Evolutionary conservation across 805 yeast genomes (phyloP).

Genomic region (Candida oleophila): DNA sequence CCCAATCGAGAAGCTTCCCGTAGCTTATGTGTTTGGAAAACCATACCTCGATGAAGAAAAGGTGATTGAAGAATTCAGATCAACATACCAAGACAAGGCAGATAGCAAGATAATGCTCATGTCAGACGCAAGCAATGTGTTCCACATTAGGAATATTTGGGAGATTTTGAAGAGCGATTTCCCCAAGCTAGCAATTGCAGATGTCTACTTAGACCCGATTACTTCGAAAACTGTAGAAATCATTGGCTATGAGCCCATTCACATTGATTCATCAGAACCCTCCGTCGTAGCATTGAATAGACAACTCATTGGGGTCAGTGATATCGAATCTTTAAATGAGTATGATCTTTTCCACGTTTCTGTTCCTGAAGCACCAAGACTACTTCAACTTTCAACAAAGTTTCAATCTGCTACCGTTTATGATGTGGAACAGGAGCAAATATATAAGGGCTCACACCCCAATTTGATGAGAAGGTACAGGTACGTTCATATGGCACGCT

Average conservation of each 20-base stretch:
- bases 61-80: conserved; percentile 40
- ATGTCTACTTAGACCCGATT: conserved; percentile 23
- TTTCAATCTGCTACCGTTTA: conserved; percentile 54
- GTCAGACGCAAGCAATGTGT: conserved; percentile 72
- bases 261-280: not conserved
- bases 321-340: conserved; percentile 17
- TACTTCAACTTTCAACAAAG: conserved; percentile 71
- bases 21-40: conserved; percentile 76
- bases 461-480: conserved; percentile 81
- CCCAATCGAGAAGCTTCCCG: conserved; percentile 69
- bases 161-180: conserved; percentile 27
- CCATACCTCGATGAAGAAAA: conserved; percentile 50
- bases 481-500: conserved; percentile 82
- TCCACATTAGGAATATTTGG: conserved; percentile 42
- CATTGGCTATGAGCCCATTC: conserved; percentile 38
- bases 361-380: conserved; percentile 73
- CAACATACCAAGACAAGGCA: conserved; percentile 30
- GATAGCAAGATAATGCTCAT: conserved; percentile 55
- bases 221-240: conserved; percentile 33
- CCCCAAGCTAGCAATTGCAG: conserved; percentile 31
- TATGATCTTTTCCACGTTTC: conserved; percentile 70
- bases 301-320: not conserved
- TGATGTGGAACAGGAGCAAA: conserved; percentile 37
- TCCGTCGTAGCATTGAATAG: conserved; percentile 18
- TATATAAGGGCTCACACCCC: conserved; percentile 64